Base-by-base conservation (phyloP, 441 rosid genomes). In the Euphorbia corollata region DNA sequence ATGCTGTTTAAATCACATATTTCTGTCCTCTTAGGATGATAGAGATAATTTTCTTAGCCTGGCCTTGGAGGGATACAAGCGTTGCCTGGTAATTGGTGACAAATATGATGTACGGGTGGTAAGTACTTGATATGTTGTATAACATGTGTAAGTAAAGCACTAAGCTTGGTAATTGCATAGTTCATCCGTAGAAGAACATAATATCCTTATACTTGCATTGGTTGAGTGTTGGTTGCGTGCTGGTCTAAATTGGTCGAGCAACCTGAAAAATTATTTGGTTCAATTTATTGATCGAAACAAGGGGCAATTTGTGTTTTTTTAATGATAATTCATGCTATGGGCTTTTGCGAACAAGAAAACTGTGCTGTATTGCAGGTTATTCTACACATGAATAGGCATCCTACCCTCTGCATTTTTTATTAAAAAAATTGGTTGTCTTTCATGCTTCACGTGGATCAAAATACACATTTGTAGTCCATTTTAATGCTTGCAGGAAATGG, bases 81-180 rank as follows among this genome's bases (percentile, higher is more conserved):
- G 83, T 41, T 94, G 97, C 80, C 75, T 94, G 81, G 90, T 91
- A 58, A 81, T 87, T 73, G 96, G 92, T 61, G 93, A 91, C 82
- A 91, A 91, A 76, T 91, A 94, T 82, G 99, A 94, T 61, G 93
- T 89, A 63, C 85, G 92, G 80, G 97, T 84, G 99, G 99, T 94
- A 87, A 36, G 92, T 68, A 71, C 68, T 63, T 79, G 30, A 63
- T 69, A 36, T 70, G 48, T 36, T 27, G 32, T 4, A 27, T 27
- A 27, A 27, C 32, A 27, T 27, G 32, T 27, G 32, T 4, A 27
- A 5, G 41, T 36, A 36, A 5, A 36, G 41, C 41, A 36, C 11
- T 47, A 58, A 50, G 20, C 54, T 50, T 50, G 54, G 18, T 50
- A 50, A 50, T 50, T 50, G 54, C 5, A 50, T 50, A n/a, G 18